These are phyloP conservation scores for Solanum ahanhuiri DNA, from an alignment of 257 asterid species.

Conservation along the genomic window DNA sequence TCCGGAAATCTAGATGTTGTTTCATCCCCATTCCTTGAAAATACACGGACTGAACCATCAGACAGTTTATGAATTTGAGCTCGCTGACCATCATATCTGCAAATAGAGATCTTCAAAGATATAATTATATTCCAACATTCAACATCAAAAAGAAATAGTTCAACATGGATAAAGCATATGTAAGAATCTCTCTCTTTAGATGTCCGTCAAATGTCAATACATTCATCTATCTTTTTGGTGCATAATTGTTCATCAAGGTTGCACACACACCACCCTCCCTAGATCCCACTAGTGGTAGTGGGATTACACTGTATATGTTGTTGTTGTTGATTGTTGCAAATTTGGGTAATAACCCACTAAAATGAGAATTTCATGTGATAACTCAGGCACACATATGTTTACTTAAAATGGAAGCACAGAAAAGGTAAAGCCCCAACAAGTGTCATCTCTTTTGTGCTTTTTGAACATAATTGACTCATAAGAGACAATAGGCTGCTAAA, in stretches of 20 bases:
- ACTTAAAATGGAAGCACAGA: not conserved
- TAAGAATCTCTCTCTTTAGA: not conserved
- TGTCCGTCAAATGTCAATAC: not conserved
- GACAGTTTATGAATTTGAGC: conserved; percentile 72
- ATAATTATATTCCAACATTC: not conserved
- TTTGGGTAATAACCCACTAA: not conserved
- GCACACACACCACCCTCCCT: not conserved
- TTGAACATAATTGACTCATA: not conserved
- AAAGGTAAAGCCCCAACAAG: not conserved
- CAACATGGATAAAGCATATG: not conserved
- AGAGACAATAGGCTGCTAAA: not conserved
- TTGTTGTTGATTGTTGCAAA: not conserved
- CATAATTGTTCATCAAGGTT: not conserved
- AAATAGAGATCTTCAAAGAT: conserved; percentile 7
- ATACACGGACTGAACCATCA: conserved; percentile 66
- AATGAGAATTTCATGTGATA: not conserved
- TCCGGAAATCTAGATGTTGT: conserved; percentile 80
- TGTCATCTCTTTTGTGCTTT: not conserved
- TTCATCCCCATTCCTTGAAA: conserved; percentile 89
- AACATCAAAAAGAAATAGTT: not conserved
- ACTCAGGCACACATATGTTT: not conserved
- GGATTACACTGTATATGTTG: not conserved
- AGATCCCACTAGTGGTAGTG: not conserved
- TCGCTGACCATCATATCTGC: conserved; percentile 95
- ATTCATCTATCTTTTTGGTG: not conserved